These are phyloP conservation scores for Dothiorella sarmentorum DNA, from an alignment of 2,329 filamentous ascomycete genomes.

Conservation along the genomic window DNA sequence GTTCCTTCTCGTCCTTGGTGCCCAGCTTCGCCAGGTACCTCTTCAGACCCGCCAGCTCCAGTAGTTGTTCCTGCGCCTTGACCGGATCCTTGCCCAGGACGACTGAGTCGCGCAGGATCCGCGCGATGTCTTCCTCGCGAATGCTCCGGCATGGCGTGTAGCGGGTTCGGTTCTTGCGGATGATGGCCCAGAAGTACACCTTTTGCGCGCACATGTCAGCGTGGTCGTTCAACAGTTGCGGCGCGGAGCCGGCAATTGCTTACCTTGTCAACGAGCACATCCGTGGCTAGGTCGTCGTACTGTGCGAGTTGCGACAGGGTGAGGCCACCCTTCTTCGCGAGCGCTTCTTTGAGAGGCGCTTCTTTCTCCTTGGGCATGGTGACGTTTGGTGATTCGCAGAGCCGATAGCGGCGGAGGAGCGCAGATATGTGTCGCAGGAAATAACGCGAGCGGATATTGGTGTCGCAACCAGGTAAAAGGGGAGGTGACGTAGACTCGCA, in stretches of 20 bases:
- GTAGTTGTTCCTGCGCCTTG: slow-evolving; percentile 67
- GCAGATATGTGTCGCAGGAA: slow-evolving; percentile 1
- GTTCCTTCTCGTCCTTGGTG: slow-evolving; percentile 75
- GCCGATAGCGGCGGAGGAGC: not conserved
- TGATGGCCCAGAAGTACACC: slow-evolving; percentile 95
- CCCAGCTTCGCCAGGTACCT: slow-evolving; percentile 67
- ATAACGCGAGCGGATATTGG: slow-evolving; percentile 2
- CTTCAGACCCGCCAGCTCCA: slow-evolving; percentile 68
- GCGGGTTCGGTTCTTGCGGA: slow-evolving; percentile 86
- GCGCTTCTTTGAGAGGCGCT: slow-evolving; percentile 46
- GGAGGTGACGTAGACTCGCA: slow-evolving; percentile 18
- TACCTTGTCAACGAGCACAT: slow-evolving; percentile 93
- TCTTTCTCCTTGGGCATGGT: slow-evolving; percentile 15
- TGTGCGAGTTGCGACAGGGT: slow-evolving; percentile 83
- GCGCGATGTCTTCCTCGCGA: slow-evolving; percentile 59
- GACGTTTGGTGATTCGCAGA: not conserved
- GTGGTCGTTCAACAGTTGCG: not conserved
- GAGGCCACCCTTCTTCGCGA: slow-evolving; percentile 65
- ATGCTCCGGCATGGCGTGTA: slow-evolving; percentile 83
- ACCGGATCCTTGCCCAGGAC: slow-evolving; percentile 70
- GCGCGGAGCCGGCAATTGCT: slow-evolving; percentile 32
- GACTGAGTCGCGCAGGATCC: slow-evolving; percentile 61
- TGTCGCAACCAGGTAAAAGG: not conserved
- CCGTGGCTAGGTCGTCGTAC: slow-evolving; percentile 94
- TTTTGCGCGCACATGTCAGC: slow-evolving; percentile 37